phyloP scores from a whole-genome alignment of 192 early-diverging fungal genomes.

The Entomortierella beljakovae region DNA sequence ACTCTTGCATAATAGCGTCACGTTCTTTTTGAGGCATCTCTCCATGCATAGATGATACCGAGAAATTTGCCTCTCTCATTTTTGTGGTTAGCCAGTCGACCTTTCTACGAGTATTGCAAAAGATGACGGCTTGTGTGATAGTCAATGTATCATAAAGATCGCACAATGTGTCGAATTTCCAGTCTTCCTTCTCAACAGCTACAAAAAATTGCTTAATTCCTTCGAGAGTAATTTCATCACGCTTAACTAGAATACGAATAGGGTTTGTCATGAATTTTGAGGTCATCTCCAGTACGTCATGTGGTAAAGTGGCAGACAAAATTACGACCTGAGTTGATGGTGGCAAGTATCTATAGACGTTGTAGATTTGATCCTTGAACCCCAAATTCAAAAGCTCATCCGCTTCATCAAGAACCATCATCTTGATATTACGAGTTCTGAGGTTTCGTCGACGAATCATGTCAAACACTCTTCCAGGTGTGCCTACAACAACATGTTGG shows the following conservation, averaged over 20 bases:
- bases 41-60: constrained; percentile 98
- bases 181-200: constrained; percentile 96
- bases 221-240: constrained; percentile 98
- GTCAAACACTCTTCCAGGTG: constrained; percentile 96
- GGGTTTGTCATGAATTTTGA: constrained; percentile 98
- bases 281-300: constrained; percentile 97
- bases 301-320: constrained; percentile 91
- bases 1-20: constrained; percentile 97
- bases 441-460: constrained; percentile 93
- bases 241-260: constrained; percentile 95
- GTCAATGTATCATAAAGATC: constrained; percentile 97
- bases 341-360: constrained; percentile 92
- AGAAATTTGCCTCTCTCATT: constrained; percentile 97
- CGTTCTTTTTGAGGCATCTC: constrained; percentile 99
- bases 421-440: constrained; percentile 87
- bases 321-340: constrained; percentile 94
- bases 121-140: constrained; percentile 98
- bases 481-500: constrained; percentile 94
- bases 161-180: constrained; percentile 99
- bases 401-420: constrained; percentile 97
- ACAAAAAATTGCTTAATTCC: constrained; percentile 99
- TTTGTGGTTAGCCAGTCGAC: constrained; percentile 98
- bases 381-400: constrained; percentile 95
- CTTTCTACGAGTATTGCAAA: constrained; percentile 97
- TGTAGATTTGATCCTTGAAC: constrained; percentile 98